Conservation (phyloP, 176 grass and related monocot genomes). For the Cymbopogon citratus region DNA sequence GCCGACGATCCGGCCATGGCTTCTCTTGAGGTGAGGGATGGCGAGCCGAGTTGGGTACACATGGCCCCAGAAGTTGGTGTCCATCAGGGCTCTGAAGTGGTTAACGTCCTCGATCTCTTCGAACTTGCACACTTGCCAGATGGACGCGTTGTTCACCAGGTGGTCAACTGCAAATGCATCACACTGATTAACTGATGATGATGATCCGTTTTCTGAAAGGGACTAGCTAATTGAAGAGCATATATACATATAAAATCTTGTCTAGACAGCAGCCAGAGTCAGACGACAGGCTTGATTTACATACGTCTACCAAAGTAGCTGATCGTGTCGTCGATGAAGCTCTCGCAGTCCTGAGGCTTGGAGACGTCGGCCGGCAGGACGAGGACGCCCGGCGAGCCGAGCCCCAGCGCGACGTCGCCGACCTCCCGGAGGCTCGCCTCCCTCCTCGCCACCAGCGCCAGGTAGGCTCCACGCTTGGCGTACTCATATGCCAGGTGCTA, state of each 20-base stretch:
- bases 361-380: constrained; percentile 54
- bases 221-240: no score
- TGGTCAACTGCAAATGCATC: constrained; percentile 53
- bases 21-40: constrained; percentile 61
- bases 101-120: constrained; percentile 47
- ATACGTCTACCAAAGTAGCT: constrained; percentile 48
- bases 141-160: constrained; percentile 59
- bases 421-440: constrained; percentile 61
- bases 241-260: no score
- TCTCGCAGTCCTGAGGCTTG: constrained; percentile 41
- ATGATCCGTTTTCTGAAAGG: no score
- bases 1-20: constrained; percentile 39
- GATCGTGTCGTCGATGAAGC: constrained; percentile 48
- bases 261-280: no score
- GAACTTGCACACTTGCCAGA: constrained; percentile 51
- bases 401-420: constrained; percentile 30
- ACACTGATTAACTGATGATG: no score
- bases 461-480: constrained; percentile 36
- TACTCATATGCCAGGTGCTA: constrained; percentile 31
- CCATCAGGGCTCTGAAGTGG: constrained; percentile 52
- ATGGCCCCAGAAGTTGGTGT: constrained; percentile 74
- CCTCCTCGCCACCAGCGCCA: constrained; percentile 76
- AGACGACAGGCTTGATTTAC: neutral
- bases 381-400: constrained; percentile 65
- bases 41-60: constrained; percentile 50